Percentiles rank a stretch among this genome's conserved stretches.
phyloP scores from a whole-genome alignment of 2,329 filamentous ascomycete species.

The Dactylellina sp. region DNA sequence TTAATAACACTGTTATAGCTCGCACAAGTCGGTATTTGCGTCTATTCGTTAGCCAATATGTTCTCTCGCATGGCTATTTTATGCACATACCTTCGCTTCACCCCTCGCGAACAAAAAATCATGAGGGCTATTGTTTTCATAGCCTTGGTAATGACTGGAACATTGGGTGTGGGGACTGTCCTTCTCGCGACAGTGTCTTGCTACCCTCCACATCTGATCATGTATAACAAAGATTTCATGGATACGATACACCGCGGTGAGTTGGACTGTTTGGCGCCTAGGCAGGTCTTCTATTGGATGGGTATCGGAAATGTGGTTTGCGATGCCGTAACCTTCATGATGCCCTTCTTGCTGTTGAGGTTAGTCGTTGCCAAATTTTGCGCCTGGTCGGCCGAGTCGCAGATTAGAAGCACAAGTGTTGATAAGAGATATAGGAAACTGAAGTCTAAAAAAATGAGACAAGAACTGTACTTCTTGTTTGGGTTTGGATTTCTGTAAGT shows the following conservation, averaged over 20 bases:
- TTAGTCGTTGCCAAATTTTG: not conserved
- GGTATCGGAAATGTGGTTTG: constrained; percentile 36
- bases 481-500: constrained; percentile 36
- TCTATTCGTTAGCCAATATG: constrained; percentile 40
- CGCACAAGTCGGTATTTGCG: constrained; percentile 33
- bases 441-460: constrained; percentile 36
- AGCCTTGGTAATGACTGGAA: constrained; percentile 30
- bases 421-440: constrained; percentile 17
- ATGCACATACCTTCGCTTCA: constrained; percentile 37
- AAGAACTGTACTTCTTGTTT: constrained; percentile 36
- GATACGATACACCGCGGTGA: constrained; percentile 27
- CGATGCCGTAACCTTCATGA: constrained; percentile 41
- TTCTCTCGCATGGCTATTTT: constrained; percentile 37
- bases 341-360: constrained; percentile 35
- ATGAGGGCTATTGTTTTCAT: constrained; percentile 25
- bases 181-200: constrained; percentile 32
- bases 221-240: constrained; percentile 40
- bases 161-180: constrained; percentile 28
- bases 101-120: constrained; percentile 23
- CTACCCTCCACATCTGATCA: constrained; percentile 37
- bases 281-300: constrained; percentile 46
- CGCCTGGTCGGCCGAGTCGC: no score
- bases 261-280: constrained; percentile 28
- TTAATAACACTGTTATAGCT: constrained; percentile 5
- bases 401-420: no score